Conservation (phyloP, 441 rosid species). For the Bocquillonia castaneifolia region DNA sequence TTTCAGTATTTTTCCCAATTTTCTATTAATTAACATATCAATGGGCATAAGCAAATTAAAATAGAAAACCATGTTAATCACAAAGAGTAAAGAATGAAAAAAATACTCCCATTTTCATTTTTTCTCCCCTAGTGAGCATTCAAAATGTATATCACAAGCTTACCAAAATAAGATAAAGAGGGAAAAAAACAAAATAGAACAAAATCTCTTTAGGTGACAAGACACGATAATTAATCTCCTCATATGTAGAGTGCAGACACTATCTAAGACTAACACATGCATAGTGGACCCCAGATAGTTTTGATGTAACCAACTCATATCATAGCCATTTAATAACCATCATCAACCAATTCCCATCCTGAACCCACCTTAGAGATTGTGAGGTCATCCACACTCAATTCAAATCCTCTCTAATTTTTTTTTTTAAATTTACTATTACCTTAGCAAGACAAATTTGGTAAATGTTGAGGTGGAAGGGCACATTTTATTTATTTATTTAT, state of each 20-base stretch:
- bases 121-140: neutral
- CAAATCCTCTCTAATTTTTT: too few species aligned
- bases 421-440: too few species aligned
- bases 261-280: neutral
- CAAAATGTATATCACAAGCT: neutral
- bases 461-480: slow-evolving; percentile 1
- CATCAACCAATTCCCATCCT: too few species aligned
- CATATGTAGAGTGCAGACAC: too few species aligned
- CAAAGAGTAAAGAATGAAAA: too few species aligned
- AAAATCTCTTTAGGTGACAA: neutral
- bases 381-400: slow-evolving; percentile 16
- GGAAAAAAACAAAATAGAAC: neutral
- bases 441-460: slow-evolving; percentile 13
- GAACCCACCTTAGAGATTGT: neutral
- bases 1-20: too few species aligned
- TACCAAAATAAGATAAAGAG: neutral
- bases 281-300: neutral
- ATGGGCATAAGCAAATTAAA: too few species aligned
- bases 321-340: neutral
- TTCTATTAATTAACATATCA: too few species aligned
- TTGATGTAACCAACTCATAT: neutral
- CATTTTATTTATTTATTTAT: neutral
- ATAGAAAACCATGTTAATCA: too few species aligned
- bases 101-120: neutral
- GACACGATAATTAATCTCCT: neutral